Conservation (phyloP, 805 yeast genomes). For the Huiozyma naganishii region DNA sequence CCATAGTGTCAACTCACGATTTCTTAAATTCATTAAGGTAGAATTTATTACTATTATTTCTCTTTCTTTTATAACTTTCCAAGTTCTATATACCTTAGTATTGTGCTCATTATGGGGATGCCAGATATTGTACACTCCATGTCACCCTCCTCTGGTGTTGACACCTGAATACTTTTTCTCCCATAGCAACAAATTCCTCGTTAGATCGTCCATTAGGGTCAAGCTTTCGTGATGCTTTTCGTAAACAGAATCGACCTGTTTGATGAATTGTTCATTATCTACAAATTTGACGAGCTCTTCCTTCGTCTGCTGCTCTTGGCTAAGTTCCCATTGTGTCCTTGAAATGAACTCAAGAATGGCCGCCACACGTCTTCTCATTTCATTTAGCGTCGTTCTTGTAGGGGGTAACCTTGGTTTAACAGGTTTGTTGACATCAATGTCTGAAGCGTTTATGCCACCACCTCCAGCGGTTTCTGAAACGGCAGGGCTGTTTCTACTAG, state of each 20-base stretch:
- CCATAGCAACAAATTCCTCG: slow-evolving; percentile 66
- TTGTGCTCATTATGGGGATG: background rate
- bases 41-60: background rate
- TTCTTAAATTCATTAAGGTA: slow-evolving; percentile 25
- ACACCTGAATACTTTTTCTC: slow-evolving; percentile 47
- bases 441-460: slow-evolving; percentile 9
- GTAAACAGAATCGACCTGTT: slow-evolving; percentile 33
- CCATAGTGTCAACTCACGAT: slow-evolving; percentile 37
- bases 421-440: slow-evolving; percentile 52
- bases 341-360: slow-evolving; percentile 88
- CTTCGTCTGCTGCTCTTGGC: slow-evolving; percentile 57
- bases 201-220: slow-evolving; percentile 57
- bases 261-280: slow-evolving; percentile 31
- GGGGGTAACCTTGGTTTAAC: slow-evolving; percentile 79
- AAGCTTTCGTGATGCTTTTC: slow-evolving; percentile 50
- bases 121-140: background rate
- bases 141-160: no score
- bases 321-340: slow-evolving; percentile 74
- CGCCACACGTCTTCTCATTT: slow-evolving; percentile 78
- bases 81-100: background rate
- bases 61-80: background rate
- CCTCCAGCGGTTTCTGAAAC: background rate
- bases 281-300: slow-evolving; percentile 38
- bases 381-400: slow-evolving; percentile 61
- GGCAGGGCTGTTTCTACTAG: background rate